These are phyloP conservation scores for Pythium dissimile DNA, from an alignment of 352 stramenopile species.

Conservation along the genomic window DNA sequence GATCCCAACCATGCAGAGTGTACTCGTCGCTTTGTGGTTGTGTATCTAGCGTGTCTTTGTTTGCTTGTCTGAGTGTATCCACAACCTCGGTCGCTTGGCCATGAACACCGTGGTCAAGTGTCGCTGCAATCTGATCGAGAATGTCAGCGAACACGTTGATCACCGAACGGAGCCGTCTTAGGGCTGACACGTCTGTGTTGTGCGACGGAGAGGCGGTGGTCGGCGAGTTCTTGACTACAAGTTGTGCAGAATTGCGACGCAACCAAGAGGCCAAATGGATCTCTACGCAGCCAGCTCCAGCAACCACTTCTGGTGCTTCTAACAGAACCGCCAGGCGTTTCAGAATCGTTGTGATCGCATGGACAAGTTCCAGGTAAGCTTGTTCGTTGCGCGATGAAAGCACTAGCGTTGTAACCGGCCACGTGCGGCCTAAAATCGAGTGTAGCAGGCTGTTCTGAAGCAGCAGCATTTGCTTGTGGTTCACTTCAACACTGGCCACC, in stretches of 20 bases:
- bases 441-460: background rate
- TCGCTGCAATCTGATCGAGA: slow-evolving; percentile 8
- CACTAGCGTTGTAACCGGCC: slow-evolving; percentile 41
- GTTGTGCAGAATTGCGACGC: slow-evolving; percentile 15
- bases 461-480: slow-evolving; percentile 33
- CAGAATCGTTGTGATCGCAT: slow-evolving; percentile 34
- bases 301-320: slow-evolving; percentile 35
- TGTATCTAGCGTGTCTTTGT: slow-evolving; percentile 19
- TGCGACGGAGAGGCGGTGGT: slow-evolving; percentile 14
- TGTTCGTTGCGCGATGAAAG: slow-evolving; percentile 31
- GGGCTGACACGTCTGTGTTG: background rate
- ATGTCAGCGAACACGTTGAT: slow-evolving; percentile 11
- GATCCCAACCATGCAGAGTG: slow-evolving; percentile 42
- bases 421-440: background rate
- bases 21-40: background rate
- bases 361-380: slow-evolving; percentile 45
- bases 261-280: slow-evolving; percentile 43
- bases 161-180: slow-evolving; percentile 6
- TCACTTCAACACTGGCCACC: slow-evolving; percentile 30
- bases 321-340: slow-evolving; percentile 37
- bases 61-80: slow-evolving; percentile 26
- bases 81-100: slow-evolving; percentile 17
- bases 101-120: slow-evolving; percentile 18
- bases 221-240: too few species aligned
- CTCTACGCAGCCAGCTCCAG: slow-evolving; percentile 46